Evolutionary conservation across 148 eudicot genomes (phyloP), one percentile per base, ranked within the genome.

Genomic region (Nyssa sinensis): DNA sequence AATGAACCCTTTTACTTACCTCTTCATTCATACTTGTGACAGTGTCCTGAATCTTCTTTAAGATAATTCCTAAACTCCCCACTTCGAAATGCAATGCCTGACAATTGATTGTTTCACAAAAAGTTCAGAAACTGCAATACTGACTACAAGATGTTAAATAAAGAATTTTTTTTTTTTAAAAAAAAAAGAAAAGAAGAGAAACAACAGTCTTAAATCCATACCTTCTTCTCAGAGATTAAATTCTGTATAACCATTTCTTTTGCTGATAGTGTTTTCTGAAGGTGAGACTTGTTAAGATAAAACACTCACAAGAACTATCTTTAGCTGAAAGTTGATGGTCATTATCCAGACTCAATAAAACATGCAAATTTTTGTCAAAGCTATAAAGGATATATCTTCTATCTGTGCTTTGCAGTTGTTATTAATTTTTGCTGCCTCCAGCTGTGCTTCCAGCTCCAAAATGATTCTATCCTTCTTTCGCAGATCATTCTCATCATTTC

Each of bases 171-270:
- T n/a, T n/a, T n/a, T n/a, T n/a, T n/a, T n/a, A n/a, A 4, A 5
- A 3, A 44, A 14, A 21, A 32, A 28, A n/a, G 3, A 3, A 17
- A 27, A 24, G 0, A 23, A 58, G 1, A 34, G 13, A 61, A 60
- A 37, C 12, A 44, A 6, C n/a, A 71, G 65, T 47, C 57, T 62
- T 32, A 74, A 60, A 68, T 29, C 1, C 27, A 19, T 66, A 86
- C 93, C 90, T 83, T 83, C 76, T 89, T 89, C 71, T 89, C 90
- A 14, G 71, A 77, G 41, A 70, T 78, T 62, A 89, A 79, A 77
- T 78, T 80, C 70, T 78, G 83, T 70, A 85, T 86, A 49, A 86
- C 66, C 65, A 73, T 70, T 51, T 89, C 93, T 79, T 86, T 89
- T 29, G 67, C 65, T 71, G 84, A 78, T 63, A 89, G 62, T 62